Evolutionary conservation across 768 basidiomycete genomes (phyloP).

Genomic region (Auricularia sp.): DNA sequence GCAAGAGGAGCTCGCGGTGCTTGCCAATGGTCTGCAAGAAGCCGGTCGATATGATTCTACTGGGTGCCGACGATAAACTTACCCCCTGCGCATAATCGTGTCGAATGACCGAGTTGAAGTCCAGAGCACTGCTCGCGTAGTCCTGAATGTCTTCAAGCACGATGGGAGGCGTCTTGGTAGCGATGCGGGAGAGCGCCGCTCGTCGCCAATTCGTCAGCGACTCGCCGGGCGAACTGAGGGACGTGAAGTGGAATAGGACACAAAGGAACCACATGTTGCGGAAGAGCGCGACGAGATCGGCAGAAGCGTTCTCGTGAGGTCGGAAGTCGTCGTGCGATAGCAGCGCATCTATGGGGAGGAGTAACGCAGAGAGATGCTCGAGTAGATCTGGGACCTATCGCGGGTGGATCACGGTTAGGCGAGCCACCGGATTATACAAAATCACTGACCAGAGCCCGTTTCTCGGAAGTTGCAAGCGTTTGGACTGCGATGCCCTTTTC

Average conservation of each 20-base stretch:
- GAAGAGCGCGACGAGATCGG: slow-evolving; percentile 66
- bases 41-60: neutral
- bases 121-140: slow-evolving; percentile 75
- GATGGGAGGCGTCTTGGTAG: slow-evolving; percentile 75
- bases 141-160: slow-evolving; percentile 77
- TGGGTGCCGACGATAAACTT: slow-evolving; percentile 15
- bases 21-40: slow-evolving; percentile 51
- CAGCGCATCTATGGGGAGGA: slow-evolving; percentile 86
- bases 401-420: no score
- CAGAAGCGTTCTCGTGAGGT: slow-evolving; percentile 43
- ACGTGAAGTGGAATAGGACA: slow-evolving; percentile 73
- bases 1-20: slow-evolving; percentile 55
- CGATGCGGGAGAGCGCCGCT: slow-evolving; percentile 69
- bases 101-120: slow-evolving; percentile 85
- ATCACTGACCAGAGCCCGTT: slow-evolving; percentile 49
- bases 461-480: slow-evolving; percentile 59
- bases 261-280: slow-evolving; percentile 93
- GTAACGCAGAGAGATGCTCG: slow-evolving; percentile 75
- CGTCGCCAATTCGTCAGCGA: slow-evolving; percentile 52
- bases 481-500: slow-evolving; percentile 91
- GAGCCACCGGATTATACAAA: neutral
- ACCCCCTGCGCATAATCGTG: slow-evolving; percentile 77
- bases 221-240: slow-evolving; percentile 36
- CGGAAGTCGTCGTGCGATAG: slow-evolving; percentile 62
- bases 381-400: slow-evolving; percentile 49